A percentile compares a stretch with the other conserved stretches of the same genome.
phyloP scores from a whole-genome alignment of 2,329 filamentous ascomycete species.

The Cladophialophora bantiana region DNA sequence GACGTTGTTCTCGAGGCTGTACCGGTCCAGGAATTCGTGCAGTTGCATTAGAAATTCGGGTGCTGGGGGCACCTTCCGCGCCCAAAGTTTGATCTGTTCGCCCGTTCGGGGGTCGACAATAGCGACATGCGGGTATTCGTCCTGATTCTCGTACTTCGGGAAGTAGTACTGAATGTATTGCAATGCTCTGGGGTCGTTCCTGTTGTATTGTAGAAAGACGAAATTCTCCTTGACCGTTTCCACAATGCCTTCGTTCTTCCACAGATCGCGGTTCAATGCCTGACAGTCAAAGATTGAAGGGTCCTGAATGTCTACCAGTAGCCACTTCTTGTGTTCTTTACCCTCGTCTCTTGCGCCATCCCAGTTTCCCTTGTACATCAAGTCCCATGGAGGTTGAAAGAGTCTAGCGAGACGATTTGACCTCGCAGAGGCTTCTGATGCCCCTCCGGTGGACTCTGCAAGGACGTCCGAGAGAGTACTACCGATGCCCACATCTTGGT shows the following conservation, averaged over 20 bases:
- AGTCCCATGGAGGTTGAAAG: slow-evolving; percentile 88
- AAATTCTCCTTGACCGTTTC: slow-evolving; percentile 91
- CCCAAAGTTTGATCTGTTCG: slow-evolving; percentile 97
- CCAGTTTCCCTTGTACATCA: slow-evolving; percentile 83
- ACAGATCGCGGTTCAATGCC: slow-evolving; percentile 89
- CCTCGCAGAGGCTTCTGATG: slow-evolving; percentile 71
- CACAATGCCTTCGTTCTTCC: slow-evolving; percentile 83
- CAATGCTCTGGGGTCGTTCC: slow-evolving; percentile 77
- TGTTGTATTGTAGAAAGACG: slow-evolving; percentile 92
- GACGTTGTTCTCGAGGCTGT: slow-evolving; percentile 84
- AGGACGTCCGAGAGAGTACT: slow-evolving; percentile 52
- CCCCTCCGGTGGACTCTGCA: slow-evolving; percentile 68
- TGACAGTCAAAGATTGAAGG: slow-evolving; percentile 94
- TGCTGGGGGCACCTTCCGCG: slow-evolving; percentile 76
- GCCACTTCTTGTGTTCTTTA: slow-evolving; percentile 89
- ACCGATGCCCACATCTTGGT: slow-evolving; percentile 52
- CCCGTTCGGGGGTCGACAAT: slow-evolving; percentile 95
- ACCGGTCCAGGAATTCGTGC: slow-evolving; percentile 95
- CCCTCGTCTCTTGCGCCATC: slow-evolving; percentile 84
- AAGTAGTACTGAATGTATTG: slow-evolving; percentile 95
- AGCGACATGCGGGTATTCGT: slow-evolving; percentile 93
- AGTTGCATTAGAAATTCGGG: slow-evolving; percentile 88
- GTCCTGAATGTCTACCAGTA: slow-evolving; percentile 94
- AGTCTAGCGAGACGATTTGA: slow-evolving; percentile 84
- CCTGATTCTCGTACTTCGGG: slow-evolving; percentile 75